phyloP scores from a whole-genome alignment of 2,329 filamentous ascomycete genomes.

The Diaporthe sp. region DNA sequence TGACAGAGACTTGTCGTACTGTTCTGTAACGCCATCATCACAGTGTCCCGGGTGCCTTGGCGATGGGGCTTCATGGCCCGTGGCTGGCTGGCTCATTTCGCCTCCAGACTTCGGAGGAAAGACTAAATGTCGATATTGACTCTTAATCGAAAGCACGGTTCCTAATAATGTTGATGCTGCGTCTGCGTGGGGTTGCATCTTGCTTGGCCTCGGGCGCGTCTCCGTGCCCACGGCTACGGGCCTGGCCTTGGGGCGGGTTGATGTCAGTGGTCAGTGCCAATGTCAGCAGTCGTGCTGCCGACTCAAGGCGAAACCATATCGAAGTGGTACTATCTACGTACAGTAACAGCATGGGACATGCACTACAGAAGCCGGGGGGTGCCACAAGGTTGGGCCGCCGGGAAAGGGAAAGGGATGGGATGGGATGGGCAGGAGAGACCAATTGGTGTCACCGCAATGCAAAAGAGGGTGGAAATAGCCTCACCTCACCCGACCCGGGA shows the following conservation, averaged over 20 bases:
- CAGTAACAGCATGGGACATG: not conserved
- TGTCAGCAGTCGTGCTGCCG: conserved; percentile 26
- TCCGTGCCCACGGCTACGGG: not conserved
- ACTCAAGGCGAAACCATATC: conserved; percentile 36
- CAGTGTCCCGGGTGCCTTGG: conserved; percentile 25
- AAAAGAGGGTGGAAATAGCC: conserved; percentile 31
- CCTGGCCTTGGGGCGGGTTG: not conserved
- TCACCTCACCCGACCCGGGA: conserved; percentile 24
- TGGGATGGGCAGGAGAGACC: conserved; percentile 14
- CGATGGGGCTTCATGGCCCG: conserved; percentile 29
- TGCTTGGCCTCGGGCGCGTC: conserved; percentile 7
- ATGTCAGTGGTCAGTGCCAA: conserved; percentile 27
- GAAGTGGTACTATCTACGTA: not conserved
- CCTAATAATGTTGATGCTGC: conserved; percentile 13
- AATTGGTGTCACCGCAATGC: conserved; percentile 38
- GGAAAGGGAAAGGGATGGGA: conserved; percentile 22
- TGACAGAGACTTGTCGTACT: not conserved
- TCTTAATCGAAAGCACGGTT: conserved; percentile 34
- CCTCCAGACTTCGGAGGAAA: conserved; percentile 36
- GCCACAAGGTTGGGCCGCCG: not conserved
- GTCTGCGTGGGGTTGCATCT: conserved; percentile 28
- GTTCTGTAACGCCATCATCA: conserved; percentile 2
- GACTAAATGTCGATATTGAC: conserved; percentile 32
- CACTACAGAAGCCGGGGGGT: not conserved
- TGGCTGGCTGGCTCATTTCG: conserved; percentile 35